Evolutionary conservation across 768 basidiomycete species (phyloP), one percentile per base, ranked within the genome.

Genomic region (Tricholomella constricta): DNA sequence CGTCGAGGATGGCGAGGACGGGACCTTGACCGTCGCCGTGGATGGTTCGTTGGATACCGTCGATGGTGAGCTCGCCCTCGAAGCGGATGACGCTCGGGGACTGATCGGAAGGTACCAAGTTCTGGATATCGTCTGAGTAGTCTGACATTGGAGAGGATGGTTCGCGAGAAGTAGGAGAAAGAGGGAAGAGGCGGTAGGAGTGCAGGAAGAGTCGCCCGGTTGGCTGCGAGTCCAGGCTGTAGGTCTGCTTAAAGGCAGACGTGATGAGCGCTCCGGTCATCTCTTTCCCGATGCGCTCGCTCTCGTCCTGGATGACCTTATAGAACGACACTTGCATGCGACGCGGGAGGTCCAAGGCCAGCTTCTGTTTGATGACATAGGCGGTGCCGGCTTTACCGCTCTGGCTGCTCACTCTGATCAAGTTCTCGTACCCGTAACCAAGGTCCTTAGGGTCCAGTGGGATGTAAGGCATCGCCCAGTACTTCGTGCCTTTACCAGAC

Each of bases 401-500:
- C 65, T 93, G 90, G 36, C 89, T 89, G 71, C 91, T 92, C 70
- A 93, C 91, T 19, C 90, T 84, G 60, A 92, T 92, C 68, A 93
- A 85, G 29, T 91, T 91, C 62, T 92, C 90, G 73, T 93, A 93
- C 45, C 75, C 88, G 68, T 86, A 86, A 0, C 91, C 90, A 3
- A 93, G 78, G 64, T 93, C 90, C 37, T 85, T 86, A 2, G 91
- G 91, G 70, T 93, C 91, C 69, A 93, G 79, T 12, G 91, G 91
- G 32, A 93, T 75, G 69, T 93, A 93, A 0, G 91, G 91, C 70
- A 93, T 84, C 57, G 84, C 78, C 89, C 89, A 91, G 22, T 74
- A 68, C 57, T 80, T 74, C 38, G 63, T 64, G 12, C 65, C 68
- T 54, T 77, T 71, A 27, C 78, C 81, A 19, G 70, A 71, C 12